Conservation (phyloP, 495 filamentous ascomycete genomes). For the Jackrogersella minutella region DNA sequence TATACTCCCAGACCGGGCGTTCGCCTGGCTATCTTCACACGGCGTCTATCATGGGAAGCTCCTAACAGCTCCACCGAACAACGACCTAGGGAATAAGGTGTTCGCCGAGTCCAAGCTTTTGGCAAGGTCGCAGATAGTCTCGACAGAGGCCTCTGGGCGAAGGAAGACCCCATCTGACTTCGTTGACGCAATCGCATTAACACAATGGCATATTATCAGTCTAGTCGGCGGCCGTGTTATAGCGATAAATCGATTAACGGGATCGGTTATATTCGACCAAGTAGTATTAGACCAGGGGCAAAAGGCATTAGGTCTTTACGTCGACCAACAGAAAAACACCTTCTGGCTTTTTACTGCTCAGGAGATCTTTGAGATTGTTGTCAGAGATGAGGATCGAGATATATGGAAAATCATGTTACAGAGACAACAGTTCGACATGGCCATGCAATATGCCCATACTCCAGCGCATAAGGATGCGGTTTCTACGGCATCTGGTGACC, state of each 20-base stretch:
- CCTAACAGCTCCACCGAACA: conserved; percentile 55
- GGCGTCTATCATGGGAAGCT: conserved; percentile 90
- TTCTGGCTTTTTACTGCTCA: conserved; percentile 93
- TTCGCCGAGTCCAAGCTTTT: conserved; percentile 78
- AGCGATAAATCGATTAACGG: conserved; percentile 84
- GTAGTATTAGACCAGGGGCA: conserved; percentile 82
- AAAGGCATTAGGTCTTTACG: conserved; percentile 77
- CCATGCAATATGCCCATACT: conserved; percentile 78
- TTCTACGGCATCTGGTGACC: conserved; percentile 87
- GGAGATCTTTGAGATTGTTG: conserved; percentile 92
- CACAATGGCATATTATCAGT: conserved; percentile 91
- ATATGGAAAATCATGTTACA: conserved; percentile 92
- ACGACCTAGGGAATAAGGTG: conserved; percentile 70
- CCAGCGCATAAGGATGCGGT: conserved; percentile 85
- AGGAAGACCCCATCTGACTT: conserved; percentile 71
- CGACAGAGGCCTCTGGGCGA: conserved; percentile 67
- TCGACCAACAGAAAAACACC: conserved; percentile 91
- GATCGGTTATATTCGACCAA: conserved; percentile 85
- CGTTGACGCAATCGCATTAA: conserved; percentile 81
- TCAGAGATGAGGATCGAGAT: conserved; percentile 88
- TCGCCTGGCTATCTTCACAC: conserved; percentile 88
- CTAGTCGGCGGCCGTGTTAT: conserved; percentile 83
- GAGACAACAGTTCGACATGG: conserved; percentile 84
- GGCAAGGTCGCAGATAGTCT: conserved; percentile 72
- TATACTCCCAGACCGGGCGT: conserved; percentile 68